A percentile compares a stretch with the other conserved stretches of the same genome.
Evolutionary conservation across 2,329 filamentous ascomycete species (phyloP).

Genomic region (Didymella pinodella): DNA sequence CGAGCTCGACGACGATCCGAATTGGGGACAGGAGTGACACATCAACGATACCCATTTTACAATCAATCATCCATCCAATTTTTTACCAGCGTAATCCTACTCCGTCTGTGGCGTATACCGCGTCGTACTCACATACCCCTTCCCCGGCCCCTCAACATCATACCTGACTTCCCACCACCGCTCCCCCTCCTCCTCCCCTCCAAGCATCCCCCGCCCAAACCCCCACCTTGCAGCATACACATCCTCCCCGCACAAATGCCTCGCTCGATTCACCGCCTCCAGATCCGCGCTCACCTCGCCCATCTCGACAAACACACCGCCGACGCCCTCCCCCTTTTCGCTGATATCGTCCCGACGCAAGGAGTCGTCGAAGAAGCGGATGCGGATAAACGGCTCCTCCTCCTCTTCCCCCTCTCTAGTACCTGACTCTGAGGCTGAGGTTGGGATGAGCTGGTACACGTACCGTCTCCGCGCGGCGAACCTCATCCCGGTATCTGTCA

Average conservation of each 20-base stretch:
- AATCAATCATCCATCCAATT: no score
- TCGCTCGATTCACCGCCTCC: constrained; percentile 62
- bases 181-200: background rate
- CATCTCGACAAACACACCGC: constrained; percentile 80
- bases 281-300: constrained; percentile 51
- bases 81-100: no score
- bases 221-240: constrained; percentile 74
- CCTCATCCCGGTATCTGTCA: constrained; percentile 60
- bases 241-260: constrained; percentile 76
- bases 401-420: no score
- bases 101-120: constrained; percentile 30
- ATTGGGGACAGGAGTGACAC: constrained; percentile 31
- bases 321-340: constrained; percentile 58
- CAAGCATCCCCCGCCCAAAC: constrained; percentile 61
- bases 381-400: constrained; percentile 9
- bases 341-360: constrained; percentile 5
- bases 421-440: no score
- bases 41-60: constrained; percentile 17
- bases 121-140: constrained; percentile 52
- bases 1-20: constrained; percentile 38
- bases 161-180: background rate
- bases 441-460: constrained; percentile 60
- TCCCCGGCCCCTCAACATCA: constrained; percentile 48
- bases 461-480: constrained; percentile 72
- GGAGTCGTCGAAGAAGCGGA: constrained; percentile 30